Base-by-base conservation (phyloP, 345 rosid species). In the Salix purpurea region DNA sequence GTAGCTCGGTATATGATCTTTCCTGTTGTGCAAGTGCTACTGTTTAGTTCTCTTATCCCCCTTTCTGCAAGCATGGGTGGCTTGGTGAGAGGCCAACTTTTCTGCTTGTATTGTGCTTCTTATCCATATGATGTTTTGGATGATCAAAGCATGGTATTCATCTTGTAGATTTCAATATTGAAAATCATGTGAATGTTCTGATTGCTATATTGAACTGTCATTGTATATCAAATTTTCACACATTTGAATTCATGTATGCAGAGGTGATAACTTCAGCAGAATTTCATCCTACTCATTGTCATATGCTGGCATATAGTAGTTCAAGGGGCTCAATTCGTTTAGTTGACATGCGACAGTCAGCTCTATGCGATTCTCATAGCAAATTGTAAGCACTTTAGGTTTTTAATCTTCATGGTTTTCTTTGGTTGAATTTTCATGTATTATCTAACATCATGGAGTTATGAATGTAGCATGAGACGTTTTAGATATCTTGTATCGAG, bases 251-350 rank as follows among this genome's bases (percentile, higher is more conserved):
- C 16, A 13, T 77, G 13, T 30, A 66, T 72, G 89, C 96, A 95
- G 99, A 95, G 94, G 99, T 95, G 81, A 91, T 95, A 75, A 95
- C 99, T 77, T 93, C 99, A 76, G 99, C 99, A 19, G 98, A 93
- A 79, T 95, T 95, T 78, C 99, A 95, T 82, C 99, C 99, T 76
- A 85, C 87, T 34, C 98, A 93, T 74, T 96, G 99, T 85, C 92
- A 96, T 84, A 87, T 70, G 82, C 84, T 96, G 84, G 99, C 95
- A 69, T 96, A 96, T 86, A 96, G 99, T 87, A 96, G 99, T 87
- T 96, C 99, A 15, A 96, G 89, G 77, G 98, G 99, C 79, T 93
- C 97, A 71, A 86, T 96, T 81, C 94, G 98, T 75, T 87, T 96
- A 69, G 87, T 92, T 85, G 99, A 96, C 85, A 79, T 96, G 91